Evolutionary conservation across 139 green algal species (phyloP).

Genomic region (Chlamydomonas sphaeroides): DNA sequence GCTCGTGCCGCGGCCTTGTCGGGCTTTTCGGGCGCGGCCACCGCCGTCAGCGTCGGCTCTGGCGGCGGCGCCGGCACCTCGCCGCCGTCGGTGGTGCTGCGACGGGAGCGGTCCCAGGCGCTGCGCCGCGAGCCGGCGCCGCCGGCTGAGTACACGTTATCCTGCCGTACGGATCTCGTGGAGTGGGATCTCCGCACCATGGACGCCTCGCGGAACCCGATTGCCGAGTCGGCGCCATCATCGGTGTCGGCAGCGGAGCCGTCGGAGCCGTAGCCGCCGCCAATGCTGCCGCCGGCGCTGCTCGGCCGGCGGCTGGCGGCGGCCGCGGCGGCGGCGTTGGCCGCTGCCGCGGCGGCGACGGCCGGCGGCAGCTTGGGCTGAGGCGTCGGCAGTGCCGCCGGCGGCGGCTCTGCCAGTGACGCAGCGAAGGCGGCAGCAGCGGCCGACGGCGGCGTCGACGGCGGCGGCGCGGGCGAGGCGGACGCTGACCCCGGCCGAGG

Average conservation of each 20-base stretch:
- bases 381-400: not conserved
- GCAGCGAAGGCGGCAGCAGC: no score
- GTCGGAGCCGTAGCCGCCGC: no score
- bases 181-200: not conserved
- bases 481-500: no score
- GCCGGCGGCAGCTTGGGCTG: not conserved
- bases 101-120: constrained; percentile 29
- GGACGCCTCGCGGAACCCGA: not conserved
- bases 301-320: not conserved
- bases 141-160: no score
- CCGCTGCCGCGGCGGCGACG: not conserved
- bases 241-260: no score
- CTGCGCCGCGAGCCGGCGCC: no score
- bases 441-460: no score
- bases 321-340: constrained; percentile 6
- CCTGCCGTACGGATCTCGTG: not conserved
- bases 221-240: no score
- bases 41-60: not conserved
- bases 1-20: no score
- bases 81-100: constrained; percentile 1
- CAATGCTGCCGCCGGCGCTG: no score
- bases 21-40: no score
- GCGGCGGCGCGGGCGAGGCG: no score
- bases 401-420: not conserved
- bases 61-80: constrained; percentile 11